Percentiles rank a stretch among this genome's conserved stretches.
phyloP scores from a whole-genome alignment of 1,284 basidiomycete genomes.

The Porogramme epimiltina region DNA sequence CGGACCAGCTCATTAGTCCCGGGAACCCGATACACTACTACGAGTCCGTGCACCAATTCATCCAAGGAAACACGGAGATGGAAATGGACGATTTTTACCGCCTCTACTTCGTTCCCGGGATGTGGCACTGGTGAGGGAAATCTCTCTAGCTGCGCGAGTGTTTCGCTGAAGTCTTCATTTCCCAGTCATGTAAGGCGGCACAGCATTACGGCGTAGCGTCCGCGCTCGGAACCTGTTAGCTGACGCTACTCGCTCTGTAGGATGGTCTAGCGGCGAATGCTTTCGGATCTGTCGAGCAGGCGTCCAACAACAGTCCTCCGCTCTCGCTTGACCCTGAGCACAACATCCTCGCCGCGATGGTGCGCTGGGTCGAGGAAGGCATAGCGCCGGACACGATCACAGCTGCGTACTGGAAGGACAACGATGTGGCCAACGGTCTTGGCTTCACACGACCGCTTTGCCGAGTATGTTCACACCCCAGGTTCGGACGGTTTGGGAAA shows the following conservation, averaged over 20 bases:
- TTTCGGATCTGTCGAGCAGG: slow-evolving; percentile 26
- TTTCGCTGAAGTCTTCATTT: background rate
- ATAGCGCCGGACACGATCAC: slow-evolving; percentile 35
- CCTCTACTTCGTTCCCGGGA: slow-evolving; percentile 44
- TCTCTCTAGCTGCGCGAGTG: background rate
- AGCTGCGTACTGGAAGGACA: slow-evolving; percentile 26
- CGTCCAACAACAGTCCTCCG: slow-evolving; percentile 24
- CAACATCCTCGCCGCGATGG: slow-evolving; percentile 40
- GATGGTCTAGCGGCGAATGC: slow-evolving; percentile 28
- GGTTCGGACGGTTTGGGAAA: background rate
- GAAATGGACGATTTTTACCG: slow-evolving; percentile 39
- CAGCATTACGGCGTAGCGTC: too few species aligned
- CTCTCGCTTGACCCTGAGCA: slow-evolving; percentile 29
- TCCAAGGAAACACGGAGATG: slow-evolving; percentile 22
- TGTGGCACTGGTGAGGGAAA: slow-evolving; percentile 38
- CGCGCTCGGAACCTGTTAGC: background rate
- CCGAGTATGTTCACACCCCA: slow-evolving; percentile 14
- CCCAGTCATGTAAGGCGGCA: slow-evolving; percentile 3
- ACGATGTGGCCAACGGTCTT: slow-evolving; percentile 24
- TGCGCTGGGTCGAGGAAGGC: slow-evolving; percentile 43
- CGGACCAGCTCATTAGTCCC: slow-evolving; percentile 37
- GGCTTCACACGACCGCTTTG: slow-evolving; percentile 29
- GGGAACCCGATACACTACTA: slow-evolving; percentile 38
- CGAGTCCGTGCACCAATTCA: slow-evolving; percentile 32
- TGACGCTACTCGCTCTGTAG: background rate